phyloP scores from a whole-genome alignment of 2,329 filamentous ascomycete genomes.

The Fusarium anthophilum region DNA sequence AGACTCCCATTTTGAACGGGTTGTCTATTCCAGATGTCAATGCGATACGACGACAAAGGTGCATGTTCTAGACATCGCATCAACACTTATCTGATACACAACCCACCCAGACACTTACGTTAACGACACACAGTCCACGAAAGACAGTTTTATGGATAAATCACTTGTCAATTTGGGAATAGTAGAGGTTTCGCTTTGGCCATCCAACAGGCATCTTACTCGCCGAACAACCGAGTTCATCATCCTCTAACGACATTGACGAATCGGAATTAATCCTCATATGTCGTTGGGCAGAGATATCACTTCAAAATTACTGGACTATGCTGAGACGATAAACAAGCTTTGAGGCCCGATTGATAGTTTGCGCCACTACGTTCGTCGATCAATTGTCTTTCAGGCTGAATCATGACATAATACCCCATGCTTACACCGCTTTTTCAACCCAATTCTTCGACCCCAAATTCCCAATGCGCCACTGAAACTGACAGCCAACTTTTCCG shows the following conservation, averaged over 20 bases:
- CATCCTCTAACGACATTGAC: not conserved
- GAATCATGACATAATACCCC: not conserved
- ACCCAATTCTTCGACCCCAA: not conserved
- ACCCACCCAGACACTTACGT: rapidly evolving
- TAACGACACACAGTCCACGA: rapidly evolving
- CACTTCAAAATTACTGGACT: not conserved
- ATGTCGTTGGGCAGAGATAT: not conserved
- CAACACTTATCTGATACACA: not conserved
- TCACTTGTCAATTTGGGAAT: too few relatives aligned
- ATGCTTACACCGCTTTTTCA: not conserved
- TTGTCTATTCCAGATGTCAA: too few relatives aligned
- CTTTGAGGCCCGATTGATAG: not conserved
- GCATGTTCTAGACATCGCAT: not conserved
- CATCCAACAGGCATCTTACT: not conserved
- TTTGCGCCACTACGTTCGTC: not conserved
- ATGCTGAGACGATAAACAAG: not conserved
- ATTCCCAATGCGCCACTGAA: not conserved
- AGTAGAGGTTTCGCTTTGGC: not conserved
- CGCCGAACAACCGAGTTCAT: not conserved
- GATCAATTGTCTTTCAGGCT: not conserved
- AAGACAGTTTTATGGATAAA: not conserved
- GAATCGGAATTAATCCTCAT: not conserved
- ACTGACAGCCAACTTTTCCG: not conserved
- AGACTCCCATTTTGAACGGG: not conserved
- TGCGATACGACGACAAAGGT: not conserved